These are phyloP conservation scores for Tetrapisispora taiwanensis DNA, from an alignment of 805 yeast species.

Conservation along the genomic window DNA sequence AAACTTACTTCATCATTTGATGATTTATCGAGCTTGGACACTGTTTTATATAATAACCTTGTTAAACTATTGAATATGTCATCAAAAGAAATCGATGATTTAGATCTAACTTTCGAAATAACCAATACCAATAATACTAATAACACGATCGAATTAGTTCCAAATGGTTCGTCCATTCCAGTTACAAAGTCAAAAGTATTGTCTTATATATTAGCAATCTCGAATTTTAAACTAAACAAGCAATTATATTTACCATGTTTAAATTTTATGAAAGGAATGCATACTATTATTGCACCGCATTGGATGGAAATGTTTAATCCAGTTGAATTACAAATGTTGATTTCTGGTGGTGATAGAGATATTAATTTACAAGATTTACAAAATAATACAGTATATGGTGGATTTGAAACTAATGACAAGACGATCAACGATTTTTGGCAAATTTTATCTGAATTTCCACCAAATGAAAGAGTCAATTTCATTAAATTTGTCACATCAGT, in stretches of 20 bases:
- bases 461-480: slow-evolving; percentile 53
- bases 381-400: slow-evolving; percentile 54
- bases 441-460: slow-evolving; percentile 55
- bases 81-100: slow-evolving; percentile 42
- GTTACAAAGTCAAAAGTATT: slow-evolving; percentile 55
- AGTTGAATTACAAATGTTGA: slow-evolving; percentile 69
- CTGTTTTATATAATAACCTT: slow-evolving; percentile 53
- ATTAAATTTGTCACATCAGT: slow-evolving; percentile 88
- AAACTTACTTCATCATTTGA: slow-evolving; percentile 46
- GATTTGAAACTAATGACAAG: slow-evolving; percentile 42
- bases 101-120: slow-evolving; percentile 57
- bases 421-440: slow-evolving; percentile 68
- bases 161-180: slow-evolving; percentile 44
- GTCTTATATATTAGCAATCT: slow-evolving; percentile 64
- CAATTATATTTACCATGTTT: slow-evolving; percentile 48
- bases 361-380: slow-evolving; percentile 64
- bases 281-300: slow-evolving; percentile 51
- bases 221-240: slow-evolving; percentile 68
- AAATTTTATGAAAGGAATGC: slow-evolving; percentile 58
- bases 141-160: slow-evolving; percentile 46
- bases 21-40: slow-evolving; percentile 65
- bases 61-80: slow-evolving; percentile 49
- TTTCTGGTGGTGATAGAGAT: slow-evolving; percentile 66
- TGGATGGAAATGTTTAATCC: slow-evolving; percentile 87
- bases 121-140: slow-evolving; percentile 36